Evolutionary conservation across 2,329 filamentous ascomycete species (phyloP).

Genomic region (Sporothrix euskadiensis): DNA sequence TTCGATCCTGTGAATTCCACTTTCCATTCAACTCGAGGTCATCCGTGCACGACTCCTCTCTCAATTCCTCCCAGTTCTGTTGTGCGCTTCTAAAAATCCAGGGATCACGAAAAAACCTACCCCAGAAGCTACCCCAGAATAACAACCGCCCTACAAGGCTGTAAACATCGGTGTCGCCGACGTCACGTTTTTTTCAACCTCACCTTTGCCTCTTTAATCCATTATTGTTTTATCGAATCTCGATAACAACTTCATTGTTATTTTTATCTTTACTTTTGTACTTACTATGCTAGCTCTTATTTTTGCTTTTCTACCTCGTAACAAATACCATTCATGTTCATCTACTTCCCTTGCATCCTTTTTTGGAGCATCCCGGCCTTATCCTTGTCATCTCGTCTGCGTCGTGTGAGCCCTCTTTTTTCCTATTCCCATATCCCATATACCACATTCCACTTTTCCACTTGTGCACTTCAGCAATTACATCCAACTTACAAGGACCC

Average conservation of each 20-base stretch:
- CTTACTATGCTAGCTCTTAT: not conserved
- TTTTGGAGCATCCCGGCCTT: not conserved
- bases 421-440: not conserved
- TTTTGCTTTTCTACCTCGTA: not conserved
- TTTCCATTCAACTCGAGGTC: not conserved
- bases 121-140: slow-evolving; percentile 18
- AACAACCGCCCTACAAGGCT: slow-evolving; percentile 15
- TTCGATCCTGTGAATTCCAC: not conserved
- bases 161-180: slow-evolving; percentile 14
- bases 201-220: not conserved
- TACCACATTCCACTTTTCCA: not conserved
- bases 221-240: not conserved
- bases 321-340: not conserved
- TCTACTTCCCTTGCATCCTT: not conserved
- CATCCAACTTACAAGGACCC: not conserved
- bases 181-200: not conserved
- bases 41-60: not conserved
- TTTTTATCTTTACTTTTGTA: not conserved
- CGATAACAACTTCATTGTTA: not conserved
- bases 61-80: not conserved
- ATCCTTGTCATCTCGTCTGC: slow-evolving; percentile 16
- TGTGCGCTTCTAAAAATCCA: slow-evolving; percentile 12
- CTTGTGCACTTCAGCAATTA: not conserved
- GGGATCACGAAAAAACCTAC: slow-evolving; percentile 9
- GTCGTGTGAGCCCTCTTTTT: not conserved